Conservation (phyloP, 2,329 filamentous ascomycete genomes). For the Botrytis paeoniae region DNA sequence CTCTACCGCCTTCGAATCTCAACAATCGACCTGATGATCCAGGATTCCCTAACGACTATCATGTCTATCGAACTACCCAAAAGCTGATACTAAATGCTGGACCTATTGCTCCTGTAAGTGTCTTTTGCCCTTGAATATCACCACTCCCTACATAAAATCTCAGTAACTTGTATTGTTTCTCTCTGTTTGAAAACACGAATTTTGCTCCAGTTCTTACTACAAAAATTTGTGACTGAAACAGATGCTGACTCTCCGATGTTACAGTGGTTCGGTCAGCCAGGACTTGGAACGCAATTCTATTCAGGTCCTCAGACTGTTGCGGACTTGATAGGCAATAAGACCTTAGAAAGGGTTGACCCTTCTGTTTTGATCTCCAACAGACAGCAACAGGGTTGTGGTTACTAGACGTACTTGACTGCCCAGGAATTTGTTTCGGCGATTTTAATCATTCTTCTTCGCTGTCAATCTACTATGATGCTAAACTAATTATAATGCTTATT, state of each 20-base stretch:
- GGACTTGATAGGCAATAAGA: neutral
- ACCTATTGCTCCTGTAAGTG: conserved; percentile 9
- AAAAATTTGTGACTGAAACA: accelerated
- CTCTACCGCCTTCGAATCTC: conserved; percentile 10
- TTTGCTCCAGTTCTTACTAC: neutral
- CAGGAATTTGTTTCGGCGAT: neutral
- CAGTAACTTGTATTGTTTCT: neutral
- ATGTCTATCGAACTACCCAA: conserved; percentile 10
- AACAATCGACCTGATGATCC: neutral
- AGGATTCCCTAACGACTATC: conserved; percentile 13
- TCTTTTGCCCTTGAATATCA: neutral
- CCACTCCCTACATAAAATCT: no score
- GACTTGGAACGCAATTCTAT: conserved; percentile 15
- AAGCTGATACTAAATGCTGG: neutral
- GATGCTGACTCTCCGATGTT: neutral
- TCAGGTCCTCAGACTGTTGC: neutral
- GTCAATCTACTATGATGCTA: neutral
- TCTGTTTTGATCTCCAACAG: conserved; percentile 8
- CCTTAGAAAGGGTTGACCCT: conserved; percentile 2
- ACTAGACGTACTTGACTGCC: neutral
- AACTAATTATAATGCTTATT: neutral
- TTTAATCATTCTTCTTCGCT: neutral
- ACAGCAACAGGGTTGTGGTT: conserved; percentile 3
- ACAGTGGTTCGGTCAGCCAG: conserved; percentile 16
- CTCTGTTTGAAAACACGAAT: accelerated